Percentiles rank a stretch among this genome's conserved stretches.
Evolutionary conservation across 2,329 filamentous ascomycete genomes (phyloP).

Genomic region (Lecanicillium sp.): DNA sequence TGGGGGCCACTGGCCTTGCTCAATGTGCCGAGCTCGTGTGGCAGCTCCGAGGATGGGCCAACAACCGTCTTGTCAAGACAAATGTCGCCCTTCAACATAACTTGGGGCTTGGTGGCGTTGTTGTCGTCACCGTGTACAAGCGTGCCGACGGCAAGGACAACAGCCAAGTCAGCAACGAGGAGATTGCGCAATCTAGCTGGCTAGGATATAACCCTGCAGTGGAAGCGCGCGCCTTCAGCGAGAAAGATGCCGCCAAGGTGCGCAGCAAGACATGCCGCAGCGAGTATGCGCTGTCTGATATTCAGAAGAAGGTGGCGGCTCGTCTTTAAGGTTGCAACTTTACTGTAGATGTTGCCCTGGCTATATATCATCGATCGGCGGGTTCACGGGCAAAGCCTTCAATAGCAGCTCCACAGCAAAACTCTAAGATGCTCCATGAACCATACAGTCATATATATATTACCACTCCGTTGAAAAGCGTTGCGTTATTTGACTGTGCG

Average conservation of each 20-base stretch:
- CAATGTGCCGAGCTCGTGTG: conserved; percentile 22
- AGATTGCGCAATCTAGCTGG: conserved; percentile 2
- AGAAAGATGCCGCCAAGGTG: conserved; percentile 4
- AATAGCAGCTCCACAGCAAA: too few species aligned
- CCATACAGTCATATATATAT: too few species aligned
- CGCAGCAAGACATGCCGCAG: conserved; percentile 1
- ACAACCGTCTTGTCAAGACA: conserved; percentile 15
- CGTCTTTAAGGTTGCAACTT: conserved; percentile 4
- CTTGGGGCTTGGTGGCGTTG: conserved; percentile 19
- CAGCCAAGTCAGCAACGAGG: not conserved
- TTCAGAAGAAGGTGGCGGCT: conserved; percentile 7
- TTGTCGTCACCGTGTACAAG: conserved; percentile 18
- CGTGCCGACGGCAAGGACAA: conserved; percentile 12
- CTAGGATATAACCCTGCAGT: conserved; percentile 7
- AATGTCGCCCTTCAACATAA: conserved; percentile 19
- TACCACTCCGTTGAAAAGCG: too few species aligned
- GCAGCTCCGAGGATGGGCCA: conserved; percentile 22
- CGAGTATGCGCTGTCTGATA: conserved; percentile 6
- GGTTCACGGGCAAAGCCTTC: too few species aligned
- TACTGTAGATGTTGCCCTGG: too few species aligned
- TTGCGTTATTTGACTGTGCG: too few species aligned
- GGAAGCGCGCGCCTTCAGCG: conserved; percentile 4
- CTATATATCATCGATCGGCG: too few species aligned
- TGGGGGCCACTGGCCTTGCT: conserved; percentile 21
- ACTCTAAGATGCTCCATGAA: too few species aligned